Percentiles rank a stretch among this genome's conserved stretches.
Conservation (phyloP, 305 asterid genomes). For the Coffea humblotiana region DNA sequence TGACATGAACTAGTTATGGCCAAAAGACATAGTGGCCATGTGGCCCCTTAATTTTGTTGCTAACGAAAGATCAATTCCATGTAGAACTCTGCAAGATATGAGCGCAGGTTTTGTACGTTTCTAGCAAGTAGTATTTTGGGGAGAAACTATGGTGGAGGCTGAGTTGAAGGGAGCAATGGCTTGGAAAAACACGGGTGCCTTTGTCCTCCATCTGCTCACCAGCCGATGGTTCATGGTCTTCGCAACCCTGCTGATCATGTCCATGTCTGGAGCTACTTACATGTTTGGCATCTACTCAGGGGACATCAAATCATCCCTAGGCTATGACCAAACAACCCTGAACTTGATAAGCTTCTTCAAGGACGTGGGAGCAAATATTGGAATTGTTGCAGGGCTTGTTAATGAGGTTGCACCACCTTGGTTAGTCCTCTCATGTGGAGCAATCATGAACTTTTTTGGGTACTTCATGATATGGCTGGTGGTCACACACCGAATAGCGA, state of each 20-base stretch:
- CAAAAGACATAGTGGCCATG: too few species aligned
- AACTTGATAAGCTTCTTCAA: constrained; percentile 61
- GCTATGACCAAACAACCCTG: constrained; percentile 58
- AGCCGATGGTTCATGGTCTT: constrained; percentile 67
- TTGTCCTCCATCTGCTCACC: constrained; percentile 30
- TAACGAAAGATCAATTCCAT: too few species aligned
- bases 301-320: constrained; percentile 47
- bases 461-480: constrained; percentile 67
- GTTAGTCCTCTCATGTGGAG: constrained; percentile 53
- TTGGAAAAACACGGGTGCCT: constrained; percentile 13
- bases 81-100: too few species aligned
- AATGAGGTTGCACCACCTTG: constrained; percentile 61
- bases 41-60: too few species aligned
- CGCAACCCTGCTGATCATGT: constrained; percentile 47
- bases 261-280: constrained; percentile 61
- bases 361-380: constrained; percentile 57
- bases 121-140: too few species aligned
- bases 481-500: constrained; percentile 30
- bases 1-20: too few species aligned
- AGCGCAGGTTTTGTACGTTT: too few species aligned
- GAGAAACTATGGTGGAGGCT: too few species aligned
- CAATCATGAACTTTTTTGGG: constrained; percentile 52
- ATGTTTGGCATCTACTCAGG: constrained; percentile 60
- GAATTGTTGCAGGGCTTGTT: constrained; percentile 49
- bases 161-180: too few species aligned